Evolutionary conservation across 495 filamentous ascomycete genomes (phyloP).

Genomic region (Tuber umbilicatum): DNA sequence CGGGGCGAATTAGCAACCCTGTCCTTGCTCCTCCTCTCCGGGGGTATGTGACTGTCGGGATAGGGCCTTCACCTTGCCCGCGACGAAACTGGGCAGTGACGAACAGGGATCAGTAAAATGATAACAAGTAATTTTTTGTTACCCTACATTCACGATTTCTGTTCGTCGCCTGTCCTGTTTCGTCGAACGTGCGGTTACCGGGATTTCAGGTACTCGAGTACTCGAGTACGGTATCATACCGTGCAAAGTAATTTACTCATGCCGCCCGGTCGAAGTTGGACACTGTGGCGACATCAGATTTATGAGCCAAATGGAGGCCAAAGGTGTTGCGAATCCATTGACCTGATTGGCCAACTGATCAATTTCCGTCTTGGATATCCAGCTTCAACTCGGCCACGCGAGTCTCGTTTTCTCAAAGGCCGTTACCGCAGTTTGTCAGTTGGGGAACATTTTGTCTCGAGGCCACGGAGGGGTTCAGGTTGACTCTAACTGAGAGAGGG

Average conservation of each 20-base stretch:
- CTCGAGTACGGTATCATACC: too few species aligned
- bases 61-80: background rate
- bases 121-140: background rate
- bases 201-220: too few species aligned
- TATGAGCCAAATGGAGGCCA: background rate
- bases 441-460: background rate
- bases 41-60: background rate
- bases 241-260: too few species aligned
- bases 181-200: too few species aligned
- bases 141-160: background rate
- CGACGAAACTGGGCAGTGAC: too few species aligned
- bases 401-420: background rate
- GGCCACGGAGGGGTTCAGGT: background rate
- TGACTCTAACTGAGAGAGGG: background rate
- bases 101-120: too few species aligned
- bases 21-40: background rate
- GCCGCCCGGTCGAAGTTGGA: background rate
- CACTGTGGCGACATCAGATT: background rate
- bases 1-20: too few species aligned
- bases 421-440: too few species aligned
- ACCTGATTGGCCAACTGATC: background rate
- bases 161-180: too few species aligned
- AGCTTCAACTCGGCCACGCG: background rate
- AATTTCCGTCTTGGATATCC: background rate
- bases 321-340: background rate